phyloP scores from a whole-genome alignment of 2,329 filamentous ascomycete species.

The Phialophora chinensis region DNA sequence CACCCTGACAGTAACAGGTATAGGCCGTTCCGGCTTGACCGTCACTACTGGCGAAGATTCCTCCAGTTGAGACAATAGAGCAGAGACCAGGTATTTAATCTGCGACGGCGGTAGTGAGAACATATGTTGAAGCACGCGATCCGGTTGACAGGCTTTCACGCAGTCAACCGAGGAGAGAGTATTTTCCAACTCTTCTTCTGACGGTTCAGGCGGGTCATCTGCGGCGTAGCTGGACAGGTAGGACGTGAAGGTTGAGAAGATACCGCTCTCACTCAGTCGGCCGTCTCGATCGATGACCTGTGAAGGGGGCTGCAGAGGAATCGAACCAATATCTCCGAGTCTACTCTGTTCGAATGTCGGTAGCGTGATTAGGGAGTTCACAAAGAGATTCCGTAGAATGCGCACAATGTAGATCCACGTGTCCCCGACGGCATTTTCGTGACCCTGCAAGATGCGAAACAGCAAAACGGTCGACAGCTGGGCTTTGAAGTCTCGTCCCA shows the following conservation, averaged over 20 bases:
- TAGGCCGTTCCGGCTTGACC: slow-evolving; percentile 83
- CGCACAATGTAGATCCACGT: slow-evolving; percentile 71
- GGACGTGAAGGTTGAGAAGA: slow-evolving; percentile 92
- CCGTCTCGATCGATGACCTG: slow-evolving; percentile 89
- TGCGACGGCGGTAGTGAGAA: slow-evolving; percentile 68
- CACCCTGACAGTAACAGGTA: slow-evolving; percentile 62
- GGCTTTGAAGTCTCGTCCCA: slow-evolving; percentile 90
- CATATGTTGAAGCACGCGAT: slow-evolving; percentile 81
- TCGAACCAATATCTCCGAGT: slow-evolving; percentile 68
- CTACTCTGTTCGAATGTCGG: slow-evolving; percentile 59
- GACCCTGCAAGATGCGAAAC: slow-evolving; percentile 87
- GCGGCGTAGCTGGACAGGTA: slow-evolving; percentile 99
- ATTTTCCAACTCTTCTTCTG: slow-evolving; percentile 94
- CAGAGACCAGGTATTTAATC: slow-evolving; percentile 69
- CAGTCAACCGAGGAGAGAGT: slow-evolving; percentile 94
- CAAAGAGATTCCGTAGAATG: slow-evolving; percentile 94
- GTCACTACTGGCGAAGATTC: slow-evolving; percentile 78
- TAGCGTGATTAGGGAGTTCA: slow-evolving; percentile 83
- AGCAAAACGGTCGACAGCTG: slow-evolving; percentile 94
- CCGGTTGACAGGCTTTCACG: slow-evolving; percentile 85
- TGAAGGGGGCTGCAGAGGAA: slow-evolving; percentile 87
- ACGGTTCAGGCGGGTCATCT: slow-evolving; percentile 95
- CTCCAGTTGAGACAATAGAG: slow-evolving; percentile 82
- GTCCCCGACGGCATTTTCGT: slow-evolving; percentile 74
- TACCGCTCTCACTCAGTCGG: slow-evolving; percentile 76